These are phyloP conservation scores for Elongisporangium undulatum DNA, from an alignment of 352 stramenopile genomes.

Conservation along the genomic window DNA sequence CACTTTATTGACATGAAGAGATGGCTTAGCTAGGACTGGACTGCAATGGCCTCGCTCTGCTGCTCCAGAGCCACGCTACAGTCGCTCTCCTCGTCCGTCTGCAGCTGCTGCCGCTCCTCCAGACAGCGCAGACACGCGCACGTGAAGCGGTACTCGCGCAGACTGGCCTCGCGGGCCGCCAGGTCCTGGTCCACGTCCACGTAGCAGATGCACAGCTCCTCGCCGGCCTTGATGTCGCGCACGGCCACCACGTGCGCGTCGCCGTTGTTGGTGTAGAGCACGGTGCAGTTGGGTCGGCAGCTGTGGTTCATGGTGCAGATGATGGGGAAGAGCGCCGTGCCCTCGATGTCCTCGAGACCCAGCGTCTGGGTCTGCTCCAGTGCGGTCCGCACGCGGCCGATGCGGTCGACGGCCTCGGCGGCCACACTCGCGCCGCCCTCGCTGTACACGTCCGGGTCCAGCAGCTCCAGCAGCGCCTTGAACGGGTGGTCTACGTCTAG, in stretches of 20 bases:
- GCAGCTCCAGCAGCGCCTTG: conserved; percentile 57
- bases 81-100: conserved; percentile 7
- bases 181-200: conserved; percentile 86
- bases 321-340: conserved; percentile 90
- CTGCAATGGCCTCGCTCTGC: not conserved
- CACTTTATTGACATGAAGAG: not conserved
- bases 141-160: conserved; percentile 81
- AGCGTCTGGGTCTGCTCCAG: conserved; percentile 40
- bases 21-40: not conserved
- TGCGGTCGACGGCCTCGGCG: conserved; percentile 19
- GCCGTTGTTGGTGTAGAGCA: conserved; percentile 85
- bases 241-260: conserved; percentile 65
- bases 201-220: conserved; percentile 96
- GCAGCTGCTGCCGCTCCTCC: conserved; percentile 28
- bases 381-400: conserved; percentile 38
- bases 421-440: conserved; percentile 18
- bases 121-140: conserved; percentile 66
- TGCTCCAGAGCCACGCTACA: not conserved
- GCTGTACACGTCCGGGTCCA: conserved; percentile 45
- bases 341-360: conserved; percentile 74
- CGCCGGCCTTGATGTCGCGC: conserved; percentile 67
- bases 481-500: conserved; percentile 88
- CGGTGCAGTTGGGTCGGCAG: conserved; percentile 90
- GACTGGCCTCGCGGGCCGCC: conserved; percentile 50
- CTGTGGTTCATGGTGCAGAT: conserved; percentile 98